Evolutionary conservation across 177 flowering plant species (phyloP), one percentile per base, ranked within the genome.

Genomic region (Vitis hybrid): DNA sequence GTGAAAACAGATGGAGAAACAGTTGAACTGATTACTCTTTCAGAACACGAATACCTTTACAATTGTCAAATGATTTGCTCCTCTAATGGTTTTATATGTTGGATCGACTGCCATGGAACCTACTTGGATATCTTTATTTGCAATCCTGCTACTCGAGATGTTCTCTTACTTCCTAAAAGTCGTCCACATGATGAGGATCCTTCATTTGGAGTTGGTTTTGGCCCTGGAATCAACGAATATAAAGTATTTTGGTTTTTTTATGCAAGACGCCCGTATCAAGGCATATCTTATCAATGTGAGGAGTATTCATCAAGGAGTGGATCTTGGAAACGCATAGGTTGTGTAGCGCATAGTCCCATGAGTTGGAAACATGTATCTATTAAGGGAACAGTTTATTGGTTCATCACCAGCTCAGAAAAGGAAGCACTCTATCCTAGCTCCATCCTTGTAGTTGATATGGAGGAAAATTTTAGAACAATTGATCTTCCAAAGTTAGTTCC

Each of bases 361-460:
- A 48, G 58, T 32, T 66, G 49, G n/a, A 30, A 15, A 2, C 60
- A 66, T 55, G 56, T 30, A 12, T 66, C n/a, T 54, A 11, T 66
- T 10, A 54, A 66, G 1, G 69, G 69, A 26, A 66, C 8, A 30
- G 60, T 52, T 0, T 66, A 52, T 17, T 66, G 69, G 69, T 66
- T 66, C 60, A 54, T 54, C 34, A 15, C 30, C 5, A 26, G 49
- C n/a, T 30, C 60, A 51, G 45, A 65, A 52, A 49, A 54, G 7
- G 49, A 52, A n/a, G 6, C 48, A 12, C 32, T 49, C 6, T 26
- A 52, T 14, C 69, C 69, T 32, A 19, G 23, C 21, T 21, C 69
- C 48, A 66, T 66, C 39, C 69, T 66, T 66, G 26, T 60, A 9
- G 69, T 66, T 54, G 69, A 66, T 66, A 18, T 51, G 69, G 69